Conservation (phyloP, 2,329 filamentous ascomycete genomes). For the Penicillium corylophilum region DNA sequence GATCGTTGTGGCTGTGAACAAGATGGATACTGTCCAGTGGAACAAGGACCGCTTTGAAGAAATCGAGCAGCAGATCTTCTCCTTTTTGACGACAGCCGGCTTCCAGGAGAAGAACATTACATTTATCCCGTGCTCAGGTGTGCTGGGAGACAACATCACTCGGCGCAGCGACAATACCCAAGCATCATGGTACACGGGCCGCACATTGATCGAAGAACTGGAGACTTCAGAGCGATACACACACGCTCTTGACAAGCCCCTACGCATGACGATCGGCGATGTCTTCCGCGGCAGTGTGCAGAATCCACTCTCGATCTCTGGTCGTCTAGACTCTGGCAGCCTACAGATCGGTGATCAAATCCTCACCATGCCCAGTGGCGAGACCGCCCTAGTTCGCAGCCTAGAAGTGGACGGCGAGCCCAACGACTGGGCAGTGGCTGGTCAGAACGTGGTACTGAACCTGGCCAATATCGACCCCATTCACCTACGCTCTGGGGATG, state of each 20-base stretch:
- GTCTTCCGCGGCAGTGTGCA: conserved; percentile 77
- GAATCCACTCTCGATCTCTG: conserved; percentile 80
- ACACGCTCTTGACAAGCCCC: conserved; percentile 70
- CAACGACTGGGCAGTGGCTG: conserved; percentile 86
- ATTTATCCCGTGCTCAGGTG: conserved; percentile 86
- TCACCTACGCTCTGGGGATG: conserved; percentile 79
- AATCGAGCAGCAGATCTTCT: conserved; percentile 77
- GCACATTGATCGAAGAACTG: conserved; percentile 77
- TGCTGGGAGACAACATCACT: conserved; percentile 82
- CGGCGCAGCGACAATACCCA: conserved; percentile 48
- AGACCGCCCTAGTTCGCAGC: conserved; percentile 77
- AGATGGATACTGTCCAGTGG: conserved; percentile 87
- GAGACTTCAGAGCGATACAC: conserved; percentile 75
- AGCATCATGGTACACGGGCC: conserved; percentile 76
- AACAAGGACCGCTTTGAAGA: conserved; percentile 78
- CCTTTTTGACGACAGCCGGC: conserved; percentile 78
- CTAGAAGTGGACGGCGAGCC: conserved; percentile 72
- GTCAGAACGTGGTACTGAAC: conserved; percentile 83
- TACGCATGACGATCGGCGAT: conserved; percentile 84
- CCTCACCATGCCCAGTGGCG: conserved; percentile 74
- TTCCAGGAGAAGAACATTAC: conserved; percentile 79
- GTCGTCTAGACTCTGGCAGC: conserved; percentile 79
- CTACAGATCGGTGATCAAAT: conserved; percentile 82
- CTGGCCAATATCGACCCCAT: conserved; percentile 80
- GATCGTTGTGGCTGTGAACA: conserved; percentile 90